Evolutionary conservation across 306 rosid genomes (phyloP).

Genomic region (Inga oerstediana): DNA sequence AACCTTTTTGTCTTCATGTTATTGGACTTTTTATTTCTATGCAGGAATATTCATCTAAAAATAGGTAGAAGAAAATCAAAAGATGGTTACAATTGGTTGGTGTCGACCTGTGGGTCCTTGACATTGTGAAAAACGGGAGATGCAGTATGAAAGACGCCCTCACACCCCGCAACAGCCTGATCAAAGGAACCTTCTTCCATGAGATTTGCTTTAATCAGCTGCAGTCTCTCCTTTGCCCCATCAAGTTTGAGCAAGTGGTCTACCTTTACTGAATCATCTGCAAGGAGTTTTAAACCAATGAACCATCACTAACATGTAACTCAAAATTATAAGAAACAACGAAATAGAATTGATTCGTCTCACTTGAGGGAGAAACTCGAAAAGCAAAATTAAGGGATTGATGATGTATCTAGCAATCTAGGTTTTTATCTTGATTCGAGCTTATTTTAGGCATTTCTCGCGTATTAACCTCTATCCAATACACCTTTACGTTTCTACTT

Average conservation of each 20-base stretch:
- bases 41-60: background rate
- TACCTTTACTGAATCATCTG: background rate
- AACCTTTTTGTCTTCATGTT: background rate
- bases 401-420: background rate
- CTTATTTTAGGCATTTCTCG: background rate
- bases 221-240: conserved; percentile 7
- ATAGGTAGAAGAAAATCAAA: background rate
- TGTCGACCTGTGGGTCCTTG: background rate
- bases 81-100: background rate
- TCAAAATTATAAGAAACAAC: background rate
- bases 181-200: conserved; percentile 21
- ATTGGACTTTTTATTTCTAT: background rate
- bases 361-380: background rate
- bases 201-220: conserved; percentile 16
- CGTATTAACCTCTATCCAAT: background rate
- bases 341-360: background rate
- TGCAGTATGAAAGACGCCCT: conserved; percentile 17
- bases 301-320: background rate
- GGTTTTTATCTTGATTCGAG: background rate
- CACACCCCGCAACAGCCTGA: background rate
- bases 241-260: conserved; percentile 11
- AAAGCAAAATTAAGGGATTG: background rate
- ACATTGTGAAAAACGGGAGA: background rate
- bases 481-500: background rate
- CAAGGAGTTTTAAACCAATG: background rate